phyloP scores from a whole-genome alignment of 345 rosid genomes.

The Hibiscus mutabilis region DNA sequence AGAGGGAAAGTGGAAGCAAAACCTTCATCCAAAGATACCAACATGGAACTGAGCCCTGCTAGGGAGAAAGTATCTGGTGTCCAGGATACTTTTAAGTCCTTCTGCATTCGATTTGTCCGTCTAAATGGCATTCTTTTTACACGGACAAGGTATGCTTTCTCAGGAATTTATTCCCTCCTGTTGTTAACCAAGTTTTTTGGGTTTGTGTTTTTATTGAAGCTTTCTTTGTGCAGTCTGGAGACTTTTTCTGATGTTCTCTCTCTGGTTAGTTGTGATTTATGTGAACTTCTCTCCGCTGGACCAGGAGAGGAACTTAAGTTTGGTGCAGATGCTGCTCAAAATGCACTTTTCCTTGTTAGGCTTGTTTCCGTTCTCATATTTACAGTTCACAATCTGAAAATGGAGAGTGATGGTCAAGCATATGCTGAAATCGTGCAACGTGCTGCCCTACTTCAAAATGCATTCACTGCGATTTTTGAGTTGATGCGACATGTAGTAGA shows the following conservation, averaged over 20 bases:
- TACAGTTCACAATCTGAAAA: conserved; percentile 64
- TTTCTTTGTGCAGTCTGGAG: conserved; percentile 63
- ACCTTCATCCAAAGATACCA: conserved; percentile 40
- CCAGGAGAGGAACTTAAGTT: conserved; percentile 52
- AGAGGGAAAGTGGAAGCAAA: conserved; percentile 53
- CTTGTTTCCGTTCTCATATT: conserved; percentile 67
- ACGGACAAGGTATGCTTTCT: conserved; percentile 58
- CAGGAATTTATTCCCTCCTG: neutral
- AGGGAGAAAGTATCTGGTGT: conserved; percentile 39
- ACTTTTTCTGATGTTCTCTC: conserved; percentile 72
- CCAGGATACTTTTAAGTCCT: conserved; percentile 47
- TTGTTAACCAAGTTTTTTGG: conserved; percentile 9
- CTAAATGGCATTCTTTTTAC: conserved; percentile 92
- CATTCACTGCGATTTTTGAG: conserved; percentile 68
- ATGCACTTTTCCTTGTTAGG: conserved; percentile 59
- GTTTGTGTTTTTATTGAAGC: neutral
- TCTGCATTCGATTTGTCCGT: conserved; percentile 77
- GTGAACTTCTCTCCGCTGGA: conserved; percentile 61
- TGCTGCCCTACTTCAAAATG: conserved; percentile 76
- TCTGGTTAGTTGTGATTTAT: conserved; percentile 46
- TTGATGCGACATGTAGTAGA: conserved; percentile 56
- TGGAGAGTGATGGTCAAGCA: conserved; percentile 70
- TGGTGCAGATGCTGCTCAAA: conserved; percentile 61
- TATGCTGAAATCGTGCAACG: conserved; percentile 95
- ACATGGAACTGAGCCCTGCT: conserved; percentile 32